Evolutionary conservation across 352 stramenopile species (phyloP), one percentile per base, ranked within the genome.

Genomic region (Pythium rishiriense): DNA sequence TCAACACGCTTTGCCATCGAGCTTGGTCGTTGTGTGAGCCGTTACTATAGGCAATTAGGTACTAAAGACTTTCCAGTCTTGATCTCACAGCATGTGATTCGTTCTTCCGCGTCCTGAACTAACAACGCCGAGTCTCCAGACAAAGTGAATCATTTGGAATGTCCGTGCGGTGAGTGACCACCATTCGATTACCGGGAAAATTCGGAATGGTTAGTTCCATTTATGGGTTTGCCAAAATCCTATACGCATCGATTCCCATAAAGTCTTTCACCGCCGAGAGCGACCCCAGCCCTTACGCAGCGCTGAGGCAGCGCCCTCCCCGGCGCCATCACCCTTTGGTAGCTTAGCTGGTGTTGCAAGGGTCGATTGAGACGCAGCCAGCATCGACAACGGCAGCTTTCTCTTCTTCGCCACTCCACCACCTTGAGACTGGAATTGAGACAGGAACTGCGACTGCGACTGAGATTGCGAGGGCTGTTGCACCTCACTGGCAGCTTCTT

Each of bases 381-480:
- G 47, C 83, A 91, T 90, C 14, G 83, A 93, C 68, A 93, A 42
- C 28, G 83, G 83, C 35, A 93, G 58, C 56, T 88, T 93, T 50
- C 83, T 79, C 5, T 84, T 76, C 46, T 83, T 85, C 15, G 22
- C 29, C 9, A 24, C 25, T 19, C 37, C 42, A 0, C 15, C 39
- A 14, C 47, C 59, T 63, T 79, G 69, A 14, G 71, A 79, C 46
- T 81, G 68, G n/a, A 78, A 75, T 35, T 87, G 67, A 22, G 71
- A 77, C 25, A 83, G 68, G 21, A 73, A 72, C 41, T 72, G 63
- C 47, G 66, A 59, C 46, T 87, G 74, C 22, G 70, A 78, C 48
- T 79, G 66, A 11, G 75, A 73, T 39, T 85, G 64, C 14, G 33
- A 58, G 17, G 21, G 21, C 22, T 69, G 72, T 46, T 80, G 70